Evolutionary conservation across 225 moss, liverwort and hornwort genomes (phyloP).

Genomic region (Climacium dendroides): DNA sequence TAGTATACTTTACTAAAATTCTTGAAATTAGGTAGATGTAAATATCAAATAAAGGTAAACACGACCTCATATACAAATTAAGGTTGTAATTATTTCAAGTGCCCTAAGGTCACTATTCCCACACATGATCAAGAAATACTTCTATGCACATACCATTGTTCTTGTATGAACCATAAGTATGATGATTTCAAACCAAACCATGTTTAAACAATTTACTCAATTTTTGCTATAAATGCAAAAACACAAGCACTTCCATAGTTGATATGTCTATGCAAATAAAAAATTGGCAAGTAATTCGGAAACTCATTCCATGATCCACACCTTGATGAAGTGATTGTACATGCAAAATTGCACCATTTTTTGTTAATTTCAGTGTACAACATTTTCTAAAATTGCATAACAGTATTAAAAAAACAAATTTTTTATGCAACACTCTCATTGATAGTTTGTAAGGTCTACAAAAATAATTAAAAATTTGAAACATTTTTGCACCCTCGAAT

Average conservation of each 20-base stretch:
- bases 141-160: not conserved
- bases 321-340: not conserved
- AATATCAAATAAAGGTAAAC: too few relatives aligned
- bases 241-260: accelerated
- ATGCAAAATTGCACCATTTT: not conserved
- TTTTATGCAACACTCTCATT: not conserved
- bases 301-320: not conserved
- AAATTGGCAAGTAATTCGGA: not conserved
- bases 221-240: not conserved
- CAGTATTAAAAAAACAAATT: too few relatives aligned
- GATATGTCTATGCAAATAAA: not conserved
- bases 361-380: not conserved
- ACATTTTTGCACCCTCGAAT: too few relatives aligned
- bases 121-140: accelerated
- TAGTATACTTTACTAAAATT: not conserved
- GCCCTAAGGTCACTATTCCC: accelerated
- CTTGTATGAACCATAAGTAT: not conserved
- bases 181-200: not conserved
- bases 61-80: accelerated
- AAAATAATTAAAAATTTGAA: not conserved
- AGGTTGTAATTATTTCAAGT: not conserved
- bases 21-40: too few relatives aligned
- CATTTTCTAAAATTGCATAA: not conserved
- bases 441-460: not conserved
- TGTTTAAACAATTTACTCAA: too few relatives aligned